Percentiles rank a stretch among this genome's conserved stretches.
These are phyloP conservation scores for Aureobasidium sp. DNA, from an alignment of 2,329 filamentous ascomycete genomes.

Conservation along the genomic window DNA sequence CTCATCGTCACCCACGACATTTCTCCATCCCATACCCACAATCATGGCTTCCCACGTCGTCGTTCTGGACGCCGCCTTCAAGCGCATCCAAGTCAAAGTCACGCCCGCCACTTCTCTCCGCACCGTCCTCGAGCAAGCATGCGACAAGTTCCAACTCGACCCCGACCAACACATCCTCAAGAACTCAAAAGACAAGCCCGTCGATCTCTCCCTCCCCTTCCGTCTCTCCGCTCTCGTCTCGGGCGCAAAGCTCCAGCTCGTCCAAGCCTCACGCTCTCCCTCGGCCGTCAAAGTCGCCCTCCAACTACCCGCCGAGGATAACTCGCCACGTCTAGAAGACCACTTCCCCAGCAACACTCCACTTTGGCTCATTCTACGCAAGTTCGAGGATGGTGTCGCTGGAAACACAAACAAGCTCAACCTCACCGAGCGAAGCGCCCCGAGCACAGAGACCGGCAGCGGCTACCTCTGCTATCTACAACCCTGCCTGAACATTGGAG, in stretches of 20 bases:
- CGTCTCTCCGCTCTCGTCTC: conserved; percentile 72
- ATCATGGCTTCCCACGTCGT: conserved; percentile 80
- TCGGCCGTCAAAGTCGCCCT: conserved; percentile 83
- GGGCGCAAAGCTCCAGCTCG: conserved; percentile 87
- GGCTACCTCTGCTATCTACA: conserved; percentile 83
- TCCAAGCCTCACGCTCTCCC: conserved; percentile 76
- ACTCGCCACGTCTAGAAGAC: conserved; percentile 58
- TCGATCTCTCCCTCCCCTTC: conserved; percentile 79
- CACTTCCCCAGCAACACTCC: conserved; percentile 85
- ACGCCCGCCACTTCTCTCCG: conserved; percentile 70
- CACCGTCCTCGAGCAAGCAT: conserved; percentile 81
- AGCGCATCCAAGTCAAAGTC: conserved; percentile 73
- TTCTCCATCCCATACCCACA: background rate
- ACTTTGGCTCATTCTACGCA: conserved; percentile 80
- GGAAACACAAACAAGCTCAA: conserved; percentile 50
- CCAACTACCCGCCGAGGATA: conserved; percentile 68
- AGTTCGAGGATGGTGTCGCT: conserved; percentile 73
- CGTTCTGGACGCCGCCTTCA: conserved; percentile 72
- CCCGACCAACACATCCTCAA: conserved; percentile 72
- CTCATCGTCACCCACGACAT: background rate
- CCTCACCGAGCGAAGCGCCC: conserved; percentile 73
- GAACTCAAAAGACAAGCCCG: conserved; percentile 72
- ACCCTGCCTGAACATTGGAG: conserved; percentile 76
- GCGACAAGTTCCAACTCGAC: conserved; percentile 65
- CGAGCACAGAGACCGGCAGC: conserved; percentile 48